These are phyloP conservation scores for Hirsutella rhossiliensis DNA, from an alignment of 2,329 filamentous ascomycete species.

Conservation along the genomic window DNA sequence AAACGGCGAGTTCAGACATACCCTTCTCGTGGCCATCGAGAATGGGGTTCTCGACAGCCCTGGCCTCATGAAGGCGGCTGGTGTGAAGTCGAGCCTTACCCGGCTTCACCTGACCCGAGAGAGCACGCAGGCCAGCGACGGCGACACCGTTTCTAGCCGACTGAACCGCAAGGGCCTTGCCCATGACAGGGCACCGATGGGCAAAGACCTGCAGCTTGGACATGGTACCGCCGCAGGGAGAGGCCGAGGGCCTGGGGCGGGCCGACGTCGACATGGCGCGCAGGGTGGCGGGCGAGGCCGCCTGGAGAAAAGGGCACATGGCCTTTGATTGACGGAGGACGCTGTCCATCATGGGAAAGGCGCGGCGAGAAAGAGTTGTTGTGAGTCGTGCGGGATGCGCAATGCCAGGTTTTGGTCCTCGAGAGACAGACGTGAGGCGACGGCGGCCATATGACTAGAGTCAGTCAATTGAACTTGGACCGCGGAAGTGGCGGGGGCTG, in stretches of 20 bases:
- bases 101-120: constrained; percentile 37
- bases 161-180: constrained; percentile 89
- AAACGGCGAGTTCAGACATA: constrained; percentile 16
- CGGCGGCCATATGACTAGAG: too few species aligned
- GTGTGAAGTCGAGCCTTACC: constrained; percentile 72
- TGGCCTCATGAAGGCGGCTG: constrained; percentile 63
- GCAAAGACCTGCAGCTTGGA: constrained; percentile 92
- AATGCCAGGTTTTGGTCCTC: too few species aligned
- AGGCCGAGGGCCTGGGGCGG: constrained; percentile 51
- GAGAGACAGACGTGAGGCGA: too few species aligned
- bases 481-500: too few species aligned
- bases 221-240: constrained; percentile 82
- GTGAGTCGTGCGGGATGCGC: too few species aligned
- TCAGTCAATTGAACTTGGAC: too few species aligned
- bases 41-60: constrained; percentile 53
- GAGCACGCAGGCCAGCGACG: constrained; percentile 32
- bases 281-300: constrained; percentile 82
- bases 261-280: constrained; percentile 74
- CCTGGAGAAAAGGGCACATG: constrained; percentile 95
- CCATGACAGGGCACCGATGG: constrained; percentile 96
- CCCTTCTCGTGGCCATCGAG: constrained; percentile 36
- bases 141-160: constrained; percentile 38
- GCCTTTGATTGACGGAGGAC: constrained; percentile 90
- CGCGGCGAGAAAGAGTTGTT: too few species aligned
- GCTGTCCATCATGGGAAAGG: constrained; percentile 58